A percentile compares a stretch with the other conserved stretches of the same genome.
Evolutionary conservation across 2,329 filamentous ascomycete genomes (phyloP).

Genomic region (Paraphaeosphaeria minitans): DNA sequence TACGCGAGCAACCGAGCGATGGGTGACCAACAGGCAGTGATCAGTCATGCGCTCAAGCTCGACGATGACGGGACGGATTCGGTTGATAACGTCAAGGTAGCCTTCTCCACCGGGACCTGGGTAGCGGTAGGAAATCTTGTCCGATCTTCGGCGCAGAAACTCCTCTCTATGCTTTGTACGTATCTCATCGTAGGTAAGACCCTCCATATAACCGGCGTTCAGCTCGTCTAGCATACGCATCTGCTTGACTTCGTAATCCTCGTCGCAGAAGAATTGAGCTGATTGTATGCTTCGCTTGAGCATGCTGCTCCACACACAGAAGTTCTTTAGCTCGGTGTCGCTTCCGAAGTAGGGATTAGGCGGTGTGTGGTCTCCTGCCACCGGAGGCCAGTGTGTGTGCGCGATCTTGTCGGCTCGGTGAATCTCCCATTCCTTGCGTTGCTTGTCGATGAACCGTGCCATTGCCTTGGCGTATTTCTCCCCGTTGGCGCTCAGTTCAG

Average conservation of each 20-base stretch:
- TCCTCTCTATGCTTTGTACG: conserved; percentile 78
- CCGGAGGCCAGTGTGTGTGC: conserved; percentile 83
- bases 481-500: conserved; percentile 79
- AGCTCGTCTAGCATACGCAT: conserved; percentile 98
- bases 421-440: conserved; percentile 80
- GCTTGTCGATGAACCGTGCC: conserved; percentile 80
- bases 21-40: conserved; percentile 88
- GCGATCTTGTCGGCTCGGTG: conserved; percentile 79
- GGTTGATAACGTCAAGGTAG: conserved; percentile 96
- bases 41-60: conserved; percentile 98
- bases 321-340: conserved; percentile 71
- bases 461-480: conserved; percentile 78
- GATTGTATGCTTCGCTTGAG: conserved; percentile 87
- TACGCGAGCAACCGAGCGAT: conserved; percentile 89
- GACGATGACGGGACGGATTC: conserved; percentile 91
- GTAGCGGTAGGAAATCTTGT: conserved; percentile 97
- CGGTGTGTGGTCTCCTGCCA: conserved; percentile 88
- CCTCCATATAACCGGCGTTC: conserved; percentile 90
- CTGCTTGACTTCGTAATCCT: conserved; percentile 91
- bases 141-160: conserved; percentile 75
- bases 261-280: conserved; percentile 89
- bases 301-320: conserved; percentile 99
- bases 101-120: conserved; percentile 94
- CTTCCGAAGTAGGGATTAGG: conserved; percentile 81
- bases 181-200: conserved; percentile 93